Conservation (phyloP, 164 flowering plant species). For the Chimonanthus salicifolius region DNA sequence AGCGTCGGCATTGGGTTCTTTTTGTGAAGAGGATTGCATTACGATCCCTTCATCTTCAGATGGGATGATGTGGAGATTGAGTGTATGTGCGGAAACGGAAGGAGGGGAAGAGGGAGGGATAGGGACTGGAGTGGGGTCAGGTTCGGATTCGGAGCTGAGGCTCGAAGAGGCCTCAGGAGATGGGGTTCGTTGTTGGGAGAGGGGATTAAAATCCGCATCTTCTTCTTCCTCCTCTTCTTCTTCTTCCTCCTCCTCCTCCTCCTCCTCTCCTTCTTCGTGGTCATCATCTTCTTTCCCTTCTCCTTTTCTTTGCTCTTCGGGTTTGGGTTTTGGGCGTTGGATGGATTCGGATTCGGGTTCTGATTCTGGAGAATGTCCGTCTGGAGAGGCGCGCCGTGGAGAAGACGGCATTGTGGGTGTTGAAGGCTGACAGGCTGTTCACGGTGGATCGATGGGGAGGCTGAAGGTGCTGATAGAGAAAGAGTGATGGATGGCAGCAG, state of each 20-base stretch:
- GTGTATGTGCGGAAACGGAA: background rate
- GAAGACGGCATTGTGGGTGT: too few relatives aligned
- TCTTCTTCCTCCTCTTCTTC: slow-evolving; percentile 44
- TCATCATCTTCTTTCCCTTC: slow-evolving; percentile 52
- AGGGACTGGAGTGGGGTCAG: slow-evolving; percentile 17
- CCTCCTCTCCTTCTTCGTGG: slow-evolving; percentile 19
- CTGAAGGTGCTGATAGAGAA: too few relatives aligned
- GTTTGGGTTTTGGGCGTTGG: background rate
- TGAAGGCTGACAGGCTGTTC: too few relatives aligned
- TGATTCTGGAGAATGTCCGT: background rate
- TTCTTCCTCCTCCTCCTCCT: slow-evolving; percentile 29
- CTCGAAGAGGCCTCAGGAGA: slow-evolving; percentile 89
- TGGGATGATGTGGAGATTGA: background rate
- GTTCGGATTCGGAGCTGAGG: slow-evolving; percentile 79
- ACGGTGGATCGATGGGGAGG: too few relatives aligned
- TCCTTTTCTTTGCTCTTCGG: slow-evolving; percentile 1
- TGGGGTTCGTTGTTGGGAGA: slow-evolving; percentile 36
- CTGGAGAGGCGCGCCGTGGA: background rate
- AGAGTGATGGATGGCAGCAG: too few relatives aligned
- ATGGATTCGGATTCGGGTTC: background rate
- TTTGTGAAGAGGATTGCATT: background rate
- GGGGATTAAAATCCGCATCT: slow-evolving; percentile 77
- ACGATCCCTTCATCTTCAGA: slow-evolving; percentile 1
- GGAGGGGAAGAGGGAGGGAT: background rate
- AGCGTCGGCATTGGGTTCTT: too few relatives aligned